These are phyloP conservation scores for Paramecium tetraurelia DNA, from an alignment of 73 alveolate species.

Conservation along the genomic window DNA sequence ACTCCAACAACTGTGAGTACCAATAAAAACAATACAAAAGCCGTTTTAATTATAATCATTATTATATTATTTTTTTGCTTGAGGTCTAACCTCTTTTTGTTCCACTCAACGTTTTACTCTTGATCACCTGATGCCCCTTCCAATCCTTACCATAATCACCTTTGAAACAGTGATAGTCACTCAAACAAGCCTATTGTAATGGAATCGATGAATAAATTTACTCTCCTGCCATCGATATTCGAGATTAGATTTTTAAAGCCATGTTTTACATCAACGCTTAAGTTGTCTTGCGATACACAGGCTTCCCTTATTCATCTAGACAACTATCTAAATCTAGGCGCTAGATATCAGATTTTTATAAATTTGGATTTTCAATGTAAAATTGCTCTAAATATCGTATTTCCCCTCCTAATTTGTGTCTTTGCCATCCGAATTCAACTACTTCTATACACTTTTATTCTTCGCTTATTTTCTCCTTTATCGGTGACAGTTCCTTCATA, in stretches of 20 bases:
- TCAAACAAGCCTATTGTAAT: neutral
- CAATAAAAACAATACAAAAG: neutral
- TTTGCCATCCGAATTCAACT: neutral
- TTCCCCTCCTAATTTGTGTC: neutral
- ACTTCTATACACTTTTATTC: neutral
- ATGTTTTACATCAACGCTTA: neutral
- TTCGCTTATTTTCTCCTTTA: neutral
- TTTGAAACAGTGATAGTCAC: neutral
- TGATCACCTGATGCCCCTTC: neutral
- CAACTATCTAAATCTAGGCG: neutral
- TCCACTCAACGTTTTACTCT: neutral
- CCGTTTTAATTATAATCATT: constrained; percentile 29
- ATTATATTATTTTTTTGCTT: constrained; percentile 1
- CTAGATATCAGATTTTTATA: neutral
- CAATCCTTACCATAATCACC: neutral
- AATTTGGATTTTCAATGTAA: neutral
- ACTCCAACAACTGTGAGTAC: neutral
- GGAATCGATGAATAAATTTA: neutral
- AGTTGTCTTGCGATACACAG: neutral
- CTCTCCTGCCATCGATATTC: neutral
- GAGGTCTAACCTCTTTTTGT: neutral
- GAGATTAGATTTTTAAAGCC: neutral
- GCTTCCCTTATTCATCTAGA: neutral
- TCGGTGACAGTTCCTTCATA: neutral
- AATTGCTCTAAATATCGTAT: neutral